Evolutionary conservation across 768 basidiomycete genomes (phyloP).

Genomic region (Naganishia antarctica): DNA sequence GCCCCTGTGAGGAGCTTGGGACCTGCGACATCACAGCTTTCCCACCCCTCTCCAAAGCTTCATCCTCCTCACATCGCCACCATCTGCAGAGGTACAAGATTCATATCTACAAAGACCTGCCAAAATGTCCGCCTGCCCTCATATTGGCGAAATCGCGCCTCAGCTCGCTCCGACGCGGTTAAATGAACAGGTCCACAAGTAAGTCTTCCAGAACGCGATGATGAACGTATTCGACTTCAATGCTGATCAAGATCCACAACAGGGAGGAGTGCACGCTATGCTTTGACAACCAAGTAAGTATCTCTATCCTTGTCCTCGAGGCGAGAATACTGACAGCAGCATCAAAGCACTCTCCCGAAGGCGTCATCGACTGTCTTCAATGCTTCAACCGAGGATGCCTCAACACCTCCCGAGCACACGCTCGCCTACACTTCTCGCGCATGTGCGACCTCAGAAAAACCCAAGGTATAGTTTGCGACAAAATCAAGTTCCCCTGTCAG

Average conservation of each 20-base stretch:
- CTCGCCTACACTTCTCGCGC: conserved; percentile 65
- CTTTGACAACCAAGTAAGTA: conserved; percentile 79
- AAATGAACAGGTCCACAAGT: conserved; percentile 65
- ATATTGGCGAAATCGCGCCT: conserved; percentile 54
- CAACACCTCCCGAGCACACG: conserved; percentile 59
- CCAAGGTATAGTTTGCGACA: too few species aligned
- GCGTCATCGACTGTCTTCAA: conserved; percentile 79
- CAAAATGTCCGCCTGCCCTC: conserved; percentile 52
- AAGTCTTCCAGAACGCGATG: background rate
- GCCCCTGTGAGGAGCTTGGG: too few species aligned
- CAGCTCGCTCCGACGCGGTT: conserved; percentile 59
- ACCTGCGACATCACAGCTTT: too few species aligned
- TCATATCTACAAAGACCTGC: background rate
- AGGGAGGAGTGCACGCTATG: conserved; percentile 95
- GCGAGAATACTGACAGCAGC: conserved; percentile 3
- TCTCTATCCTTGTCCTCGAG: background rate
- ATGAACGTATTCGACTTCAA: background rate
- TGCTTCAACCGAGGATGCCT: conserved; percentile 95
- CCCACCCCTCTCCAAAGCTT: too few species aligned
- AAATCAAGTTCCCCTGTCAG: too few species aligned
- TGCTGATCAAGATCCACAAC: background rate
- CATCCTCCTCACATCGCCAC: too few species aligned
- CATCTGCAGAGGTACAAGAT: too few species aligned
- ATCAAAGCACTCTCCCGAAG: conserved; percentile 64
- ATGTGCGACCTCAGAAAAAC: too few species aligned